A percentile compares a stretch with the other conserved stretches of the same genome.
phyloP scores from a whole-genome alignment of 768 basidiomycete species.

The Holtermanniella nyarrowii region DNA sequence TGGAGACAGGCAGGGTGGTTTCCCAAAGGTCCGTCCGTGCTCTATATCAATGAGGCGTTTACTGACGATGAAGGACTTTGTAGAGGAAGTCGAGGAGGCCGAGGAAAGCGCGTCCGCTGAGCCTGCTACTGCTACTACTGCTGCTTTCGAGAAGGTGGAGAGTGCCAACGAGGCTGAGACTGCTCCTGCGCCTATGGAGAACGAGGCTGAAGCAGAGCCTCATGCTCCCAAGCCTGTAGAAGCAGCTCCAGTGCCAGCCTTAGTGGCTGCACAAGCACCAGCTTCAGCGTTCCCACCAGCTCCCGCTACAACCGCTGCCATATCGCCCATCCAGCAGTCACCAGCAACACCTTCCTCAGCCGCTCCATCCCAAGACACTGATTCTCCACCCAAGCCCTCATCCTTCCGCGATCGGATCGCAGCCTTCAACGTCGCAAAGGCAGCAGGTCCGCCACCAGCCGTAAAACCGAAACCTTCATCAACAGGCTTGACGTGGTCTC shows the following conservation, averaged over 20 bases:
- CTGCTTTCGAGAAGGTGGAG: too few relatives aligned
- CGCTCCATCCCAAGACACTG: conserved; percentile 5
- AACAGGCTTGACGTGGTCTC: conserved; percentile 34
- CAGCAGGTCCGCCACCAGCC: conserved; percentile 28
- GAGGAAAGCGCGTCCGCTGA: not conserved
- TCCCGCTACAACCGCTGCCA: not conserved
- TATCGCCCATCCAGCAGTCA: not conserved
- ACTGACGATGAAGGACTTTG: conserved; percentile 28
- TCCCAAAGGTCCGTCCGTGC: conserved; percentile 29
- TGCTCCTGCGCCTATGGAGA: conserved; percentile 4
- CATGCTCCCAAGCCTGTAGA: conserved; percentile 1
- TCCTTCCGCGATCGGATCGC: conserved; percentile 26
- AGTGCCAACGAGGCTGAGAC: conserved; percentile 1
- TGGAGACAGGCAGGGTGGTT: conserved; percentile 33
- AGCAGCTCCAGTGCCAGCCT: not conserved
- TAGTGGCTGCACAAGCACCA: conserved; percentile 8
- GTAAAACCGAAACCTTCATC: conserved; percentile 37
- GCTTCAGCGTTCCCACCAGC: conserved; percentile 1
- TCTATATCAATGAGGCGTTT: not conserved
- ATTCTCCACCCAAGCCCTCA: not conserved
- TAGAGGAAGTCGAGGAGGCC: conserved; percentile 21
- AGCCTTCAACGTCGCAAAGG: conserved; percentile 31
- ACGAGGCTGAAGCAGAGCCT: not conserved
- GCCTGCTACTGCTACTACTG: not conserved
- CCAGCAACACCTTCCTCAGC: conserved; percentile 1